Conservation (phyloP, 1,139 yeast genomes). For the Kurtzmaniella quercitrusa region DNA sequence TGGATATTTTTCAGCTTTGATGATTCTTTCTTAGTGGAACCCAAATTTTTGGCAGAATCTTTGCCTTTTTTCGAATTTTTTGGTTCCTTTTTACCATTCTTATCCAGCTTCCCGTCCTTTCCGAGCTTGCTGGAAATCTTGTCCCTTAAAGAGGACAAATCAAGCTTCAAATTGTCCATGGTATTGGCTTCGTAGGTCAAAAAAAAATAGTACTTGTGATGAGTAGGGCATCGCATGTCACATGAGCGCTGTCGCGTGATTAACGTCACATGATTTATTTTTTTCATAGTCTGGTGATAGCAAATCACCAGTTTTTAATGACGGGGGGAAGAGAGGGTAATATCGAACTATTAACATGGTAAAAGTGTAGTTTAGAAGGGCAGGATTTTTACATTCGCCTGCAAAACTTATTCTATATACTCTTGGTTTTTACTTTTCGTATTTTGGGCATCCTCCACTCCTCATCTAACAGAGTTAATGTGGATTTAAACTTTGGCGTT, state of each 20-base stretch:
- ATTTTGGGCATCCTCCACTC: too few species aligned
- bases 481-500: too few species aligned
- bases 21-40: constrained; percentile 1
- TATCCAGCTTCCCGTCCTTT: constrained; percentile 16
- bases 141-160: constrained; percentile 54
- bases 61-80: constrained; percentile 10
- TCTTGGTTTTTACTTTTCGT: too few species aligned
- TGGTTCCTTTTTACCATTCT: constrained; percentile 17
- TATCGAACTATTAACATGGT: too few species aligned
- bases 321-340: not conserved
- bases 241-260: not conserved
- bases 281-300: not conserved
- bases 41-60: constrained; percentile 1
- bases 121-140: constrained; percentile 48
- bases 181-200: not conserved
- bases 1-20: constrained; percentile 9
- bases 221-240: not conserved
- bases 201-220: constrained; percentile 1
- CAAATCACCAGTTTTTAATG: not conserved
- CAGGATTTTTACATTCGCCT: too few species aligned
- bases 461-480: too few species aligned
- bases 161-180: constrained; percentile 33
- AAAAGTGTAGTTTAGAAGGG: too few species aligned
- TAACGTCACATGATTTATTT: too few species aligned
- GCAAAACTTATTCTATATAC: too few species aligned